Percentiles rank a stretch among this genome's conserved stretches.
These are phyloP conservation scores for Boletus barrowsii DNA, from an alignment of 768 basidiomycete species.

Conservation along the genomic window DNA sequence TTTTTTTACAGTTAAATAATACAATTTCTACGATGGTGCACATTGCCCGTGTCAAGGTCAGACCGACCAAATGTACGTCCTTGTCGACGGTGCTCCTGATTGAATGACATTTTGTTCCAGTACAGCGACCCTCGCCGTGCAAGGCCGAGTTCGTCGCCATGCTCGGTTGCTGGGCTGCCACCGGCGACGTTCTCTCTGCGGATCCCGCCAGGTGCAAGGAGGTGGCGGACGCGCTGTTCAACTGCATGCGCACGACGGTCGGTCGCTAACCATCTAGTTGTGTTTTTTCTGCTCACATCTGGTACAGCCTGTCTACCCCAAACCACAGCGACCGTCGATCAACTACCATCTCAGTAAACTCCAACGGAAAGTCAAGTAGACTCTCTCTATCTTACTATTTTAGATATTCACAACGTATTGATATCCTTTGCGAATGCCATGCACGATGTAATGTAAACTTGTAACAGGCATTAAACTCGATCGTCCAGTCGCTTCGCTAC, in stretches of 20 bases:
- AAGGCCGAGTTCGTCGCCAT: constrained; percentile 63
- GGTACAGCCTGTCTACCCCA: constrained; percentile 62
- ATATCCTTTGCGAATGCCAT: constrained; percentile 13
- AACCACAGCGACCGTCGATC: constrained; percentile 71
- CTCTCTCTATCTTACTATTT: constrained; percentile 10
- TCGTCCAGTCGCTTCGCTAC: not conserved
- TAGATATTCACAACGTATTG: constrained; percentile 17
- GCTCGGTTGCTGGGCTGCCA: constrained; percentile 86
- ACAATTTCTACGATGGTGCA: constrained; percentile 43
- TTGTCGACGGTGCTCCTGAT: not conserved
- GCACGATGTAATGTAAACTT: constrained; percentile 17
- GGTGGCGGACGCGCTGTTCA: constrained; percentile 58
- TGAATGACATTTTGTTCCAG: not conserved
- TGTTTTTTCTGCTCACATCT: not conserved
- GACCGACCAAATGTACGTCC: constrained; percentile 63
- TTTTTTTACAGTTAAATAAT: not conserved
- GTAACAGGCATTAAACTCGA: constrained; percentile 8
- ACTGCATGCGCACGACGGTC: constrained; percentile 86
- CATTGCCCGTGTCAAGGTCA: constrained; percentile 77
- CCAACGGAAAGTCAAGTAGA: constrained; percentile 69
- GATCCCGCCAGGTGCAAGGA: constrained; percentile 49
- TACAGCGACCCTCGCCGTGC: constrained; percentile 18
- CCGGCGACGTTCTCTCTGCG: constrained; percentile 55
- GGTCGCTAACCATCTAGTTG: constrained; percentile 29
- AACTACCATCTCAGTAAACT: constrained; percentile 88